These are phyloP conservation scores for Petunia secreta DNA, from an alignment of 257 asterid genomes.

Conservation along the genomic window DNA sequence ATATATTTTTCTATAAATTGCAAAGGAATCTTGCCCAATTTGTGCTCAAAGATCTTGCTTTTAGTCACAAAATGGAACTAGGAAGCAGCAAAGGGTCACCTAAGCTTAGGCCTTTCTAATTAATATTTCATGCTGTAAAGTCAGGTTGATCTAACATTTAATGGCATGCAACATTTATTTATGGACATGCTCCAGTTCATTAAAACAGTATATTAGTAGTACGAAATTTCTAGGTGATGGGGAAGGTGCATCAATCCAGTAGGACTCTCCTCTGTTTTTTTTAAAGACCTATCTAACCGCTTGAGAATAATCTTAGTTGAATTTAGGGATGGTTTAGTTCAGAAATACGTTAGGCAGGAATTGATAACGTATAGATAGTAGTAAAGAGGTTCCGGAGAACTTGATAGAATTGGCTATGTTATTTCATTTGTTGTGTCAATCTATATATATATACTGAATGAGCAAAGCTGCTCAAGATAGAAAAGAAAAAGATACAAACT, in stretches of 20 bases:
- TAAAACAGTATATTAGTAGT: neutral
- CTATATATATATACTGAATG: too few relatives aligned
- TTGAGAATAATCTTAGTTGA: neutral
- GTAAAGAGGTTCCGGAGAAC: too few relatives aligned
- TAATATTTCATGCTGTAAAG: neutral
- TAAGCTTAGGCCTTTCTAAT: neutral
- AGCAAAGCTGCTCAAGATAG: too few relatives aligned
- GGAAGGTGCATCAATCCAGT: neutral
- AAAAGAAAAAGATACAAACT: too few relatives aligned
- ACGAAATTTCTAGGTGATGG: neutral
- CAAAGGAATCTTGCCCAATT: constrained; percentile 5
- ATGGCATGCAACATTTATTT: neutral
- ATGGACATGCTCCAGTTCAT: neutral
- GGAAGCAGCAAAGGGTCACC: constrained; percentile 21
- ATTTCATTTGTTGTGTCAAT: too few relatives aligned
- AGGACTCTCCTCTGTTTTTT: neutral
- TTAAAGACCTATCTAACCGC: neutral
- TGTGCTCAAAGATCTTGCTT: neutral
- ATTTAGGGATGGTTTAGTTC: too few relatives aligned
- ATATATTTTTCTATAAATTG: neutral
- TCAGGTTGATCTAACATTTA: neutral
- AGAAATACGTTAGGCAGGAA: too few relatives aligned
- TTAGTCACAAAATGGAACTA: neutral
- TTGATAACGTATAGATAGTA: too few relatives aligned
- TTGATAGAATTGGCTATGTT: too few relatives aligned